Evolutionary conservation across 352 stramenopile genomes (phyloP).

Genomic region (Blastocystis sp.): DNA sequence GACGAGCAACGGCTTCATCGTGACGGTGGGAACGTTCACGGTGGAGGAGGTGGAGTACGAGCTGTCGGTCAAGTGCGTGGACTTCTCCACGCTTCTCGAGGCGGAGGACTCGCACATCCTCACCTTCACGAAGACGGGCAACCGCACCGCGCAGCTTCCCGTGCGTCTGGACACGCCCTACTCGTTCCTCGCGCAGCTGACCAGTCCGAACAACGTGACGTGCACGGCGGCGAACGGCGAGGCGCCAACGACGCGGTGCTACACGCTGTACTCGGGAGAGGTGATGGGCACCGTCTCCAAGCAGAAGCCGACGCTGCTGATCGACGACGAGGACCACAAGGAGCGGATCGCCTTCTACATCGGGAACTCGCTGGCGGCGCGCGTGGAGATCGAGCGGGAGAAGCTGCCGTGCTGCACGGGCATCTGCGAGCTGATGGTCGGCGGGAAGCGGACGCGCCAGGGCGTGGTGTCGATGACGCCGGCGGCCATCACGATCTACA

Average conservation of each 20-base stretch:
- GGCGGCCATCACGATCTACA: not conserved
- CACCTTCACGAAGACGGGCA: not conserved
- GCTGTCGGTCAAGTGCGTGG: not conserved
- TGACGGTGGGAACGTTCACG: conserved; percentile 5
- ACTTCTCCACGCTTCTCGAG: not conserved
- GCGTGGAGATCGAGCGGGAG: not conserved
- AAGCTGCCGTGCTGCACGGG: not conserved
- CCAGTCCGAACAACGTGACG: not conserved
- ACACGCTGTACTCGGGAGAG: not conserved
- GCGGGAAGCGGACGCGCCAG: not conserved
- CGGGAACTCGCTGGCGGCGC: not conserved
- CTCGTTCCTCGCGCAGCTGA: not conserved
- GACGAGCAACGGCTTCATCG: conserved; percentile 29
- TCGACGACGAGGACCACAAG: not conserved
- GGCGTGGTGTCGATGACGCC: not conserved
- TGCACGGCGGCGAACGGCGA: not conserved
- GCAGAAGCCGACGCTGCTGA: not conserved
- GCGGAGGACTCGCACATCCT: not conserved
- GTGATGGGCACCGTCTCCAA: not conserved
- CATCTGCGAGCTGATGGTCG: not conserved
- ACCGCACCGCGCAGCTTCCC: not conserved
- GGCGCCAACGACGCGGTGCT: not conserved
- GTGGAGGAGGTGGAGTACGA: not conserved
- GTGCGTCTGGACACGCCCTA: not conserved
- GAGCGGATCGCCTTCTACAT: not conserved